These are phyloP conservation scores for Aaosphaeria arxii DNA, from an alignment of 2,329 filamentous ascomycete species.

Conservation along the genomic window DNA sequence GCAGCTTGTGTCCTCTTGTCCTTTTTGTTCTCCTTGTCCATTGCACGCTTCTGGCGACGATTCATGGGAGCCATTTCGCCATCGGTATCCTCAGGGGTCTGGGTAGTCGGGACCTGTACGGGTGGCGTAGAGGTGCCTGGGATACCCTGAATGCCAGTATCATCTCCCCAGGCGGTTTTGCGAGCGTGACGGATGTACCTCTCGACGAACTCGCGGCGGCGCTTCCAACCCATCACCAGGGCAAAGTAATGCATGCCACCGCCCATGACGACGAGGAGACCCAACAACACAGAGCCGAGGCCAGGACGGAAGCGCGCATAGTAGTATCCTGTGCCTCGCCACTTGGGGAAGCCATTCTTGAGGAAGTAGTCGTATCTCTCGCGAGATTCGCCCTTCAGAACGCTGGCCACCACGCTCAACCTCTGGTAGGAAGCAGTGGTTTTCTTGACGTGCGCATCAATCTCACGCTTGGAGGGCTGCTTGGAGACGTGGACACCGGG, in stretches of 20 bases:
- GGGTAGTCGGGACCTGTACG: constrained; percentile 21
- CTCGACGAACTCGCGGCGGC: constrained; percentile 86
- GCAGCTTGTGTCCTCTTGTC: constrained; percentile 44
- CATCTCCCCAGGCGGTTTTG: constrained; percentile 86
- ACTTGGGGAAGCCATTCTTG: constrained; percentile 86
- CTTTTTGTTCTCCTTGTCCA: constrained; percentile 80
- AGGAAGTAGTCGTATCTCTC: constrained; percentile 95
- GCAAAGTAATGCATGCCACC: constrained; percentile 85
- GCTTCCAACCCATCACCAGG: constrained; percentile 81
- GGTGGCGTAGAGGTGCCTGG: constrained; percentile 55
- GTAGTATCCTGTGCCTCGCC: constrained; percentile 98
- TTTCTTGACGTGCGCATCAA: constrained; percentile 74
- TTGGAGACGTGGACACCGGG: constrained; percentile 66
- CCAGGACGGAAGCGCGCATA: constrained; percentile 92
- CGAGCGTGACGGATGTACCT: constrained; percentile 88
- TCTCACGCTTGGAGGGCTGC: constrained; percentile 68
- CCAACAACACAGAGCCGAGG: constrained; percentile 76
- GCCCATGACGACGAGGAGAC: constrained; percentile 77
- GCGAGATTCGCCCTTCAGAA: constrained; percentile 76
- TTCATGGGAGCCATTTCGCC: constrained; percentile 63
- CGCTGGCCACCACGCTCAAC: constrained; percentile 78
- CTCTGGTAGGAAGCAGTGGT: constrained; percentile 82
- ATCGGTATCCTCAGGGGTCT: constrained; percentile 43
- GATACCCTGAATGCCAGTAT: constrained; percentile 62
- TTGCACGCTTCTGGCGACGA: constrained; percentile 80